These are phyloP conservation scores for Wallacemonas sp. DNA, from an alignment of 208 protist species.

Conservation along the genomic window DNA sequence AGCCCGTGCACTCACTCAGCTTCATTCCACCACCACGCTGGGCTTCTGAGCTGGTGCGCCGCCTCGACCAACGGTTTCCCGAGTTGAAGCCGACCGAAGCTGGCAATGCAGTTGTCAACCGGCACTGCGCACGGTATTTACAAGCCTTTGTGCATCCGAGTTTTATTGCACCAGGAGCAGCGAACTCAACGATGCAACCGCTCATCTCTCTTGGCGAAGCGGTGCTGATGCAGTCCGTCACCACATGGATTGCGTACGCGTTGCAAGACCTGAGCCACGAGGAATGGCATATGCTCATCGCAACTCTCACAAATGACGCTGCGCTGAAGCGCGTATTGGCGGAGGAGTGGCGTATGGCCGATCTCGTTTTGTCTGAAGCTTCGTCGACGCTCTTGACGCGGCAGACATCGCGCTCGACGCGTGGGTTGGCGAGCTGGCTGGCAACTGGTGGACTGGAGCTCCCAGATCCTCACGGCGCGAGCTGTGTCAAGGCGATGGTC, in stretches of 20 bases:
- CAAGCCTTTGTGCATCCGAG: constrained; percentile 85
- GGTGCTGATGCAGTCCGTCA: constrained; percentile 42
- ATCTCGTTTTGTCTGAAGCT: constrained; percentile 86
- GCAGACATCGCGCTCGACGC: constrained; percentile 45
- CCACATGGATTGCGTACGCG: constrained; percentile 48
- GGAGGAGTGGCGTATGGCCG: constrained; percentile 71
- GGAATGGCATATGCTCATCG: constrained; percentile 53
- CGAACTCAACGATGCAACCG: constrained; percentile 59
- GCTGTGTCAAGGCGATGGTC: constrained; percentile 71
- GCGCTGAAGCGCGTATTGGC: constrained; percentile 66
- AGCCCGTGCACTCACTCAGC: constrained; percentile 42
- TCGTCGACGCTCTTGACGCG: constrained; percentile 60
- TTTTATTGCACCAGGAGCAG: constrained; percentile 64
- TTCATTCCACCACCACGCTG: constrained; percentile 86
- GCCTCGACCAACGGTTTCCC: constrained; percentile 63
- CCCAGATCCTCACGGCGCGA: constrained; percentile 72
- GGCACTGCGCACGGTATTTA: constrained; percentile 59
- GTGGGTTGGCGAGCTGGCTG: constrained; percentile 61
- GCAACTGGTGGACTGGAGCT: constrained; percentile 37
- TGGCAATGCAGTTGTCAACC: constrained; percentile 19
- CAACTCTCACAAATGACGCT: constrained; percentile 54
- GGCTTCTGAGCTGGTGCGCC: constrained; percentile 73
- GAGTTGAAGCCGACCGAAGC: constrained; percentile 20
- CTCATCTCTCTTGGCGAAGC: constrained; percentile 60
- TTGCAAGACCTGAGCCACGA: constrained; percentile 62